Evolutionary conservation across 352 stramenopile species (phyloP), one percentile per base, ranked within the genome.

Genomic region (Blastocystis sp.): DNA sequence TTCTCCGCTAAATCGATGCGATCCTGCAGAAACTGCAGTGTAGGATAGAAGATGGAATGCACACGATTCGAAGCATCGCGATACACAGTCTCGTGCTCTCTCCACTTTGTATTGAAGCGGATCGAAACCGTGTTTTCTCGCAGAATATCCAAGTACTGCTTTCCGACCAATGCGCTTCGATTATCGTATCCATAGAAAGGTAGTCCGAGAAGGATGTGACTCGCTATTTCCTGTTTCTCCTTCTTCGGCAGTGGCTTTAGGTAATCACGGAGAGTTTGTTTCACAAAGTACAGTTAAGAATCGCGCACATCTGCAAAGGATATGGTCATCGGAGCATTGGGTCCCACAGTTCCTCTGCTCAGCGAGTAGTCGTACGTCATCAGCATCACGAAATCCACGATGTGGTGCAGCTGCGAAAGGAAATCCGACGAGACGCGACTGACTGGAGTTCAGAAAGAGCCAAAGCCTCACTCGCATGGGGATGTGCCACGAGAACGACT

Each of bases 341-440:
- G 78, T 41, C 78, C 78, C 18, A 30, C 47, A 30, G 3, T 54
- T 7, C 78, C 78, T 54, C 26, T 24, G 18, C 41, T 26, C 2
- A 89, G 53, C 11, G 37, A 64, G 43, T 89, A 89, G 41, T 89
- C 78, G 47, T 89, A 89, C 18, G 41, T 89, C 78, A 89, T 89
- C 16, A 89, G 24, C 34, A 89, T 39, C 39, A 89, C 63, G 41
- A 76, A 78, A 30, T 89, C 56, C 18, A 89, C 66, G 20, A 62
- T 16, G 16, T 34, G 11, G 76, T 89, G 55, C 13, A 89, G 37
- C 3, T 59, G 16, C 5, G 43, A 41, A 16, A 79, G 37, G 16
- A 78, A 26, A n/a, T 16, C 16, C 7, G 47, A 18, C 76, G 26
- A 43, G 16, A 24, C 13, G 24, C 59, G 26, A 69, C 43, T 63